Evolutionary conservation across 2,329 filamentous ascomycete genomes (phyloP).

Genomic region (Colletotrichum liriopes): DNA sequence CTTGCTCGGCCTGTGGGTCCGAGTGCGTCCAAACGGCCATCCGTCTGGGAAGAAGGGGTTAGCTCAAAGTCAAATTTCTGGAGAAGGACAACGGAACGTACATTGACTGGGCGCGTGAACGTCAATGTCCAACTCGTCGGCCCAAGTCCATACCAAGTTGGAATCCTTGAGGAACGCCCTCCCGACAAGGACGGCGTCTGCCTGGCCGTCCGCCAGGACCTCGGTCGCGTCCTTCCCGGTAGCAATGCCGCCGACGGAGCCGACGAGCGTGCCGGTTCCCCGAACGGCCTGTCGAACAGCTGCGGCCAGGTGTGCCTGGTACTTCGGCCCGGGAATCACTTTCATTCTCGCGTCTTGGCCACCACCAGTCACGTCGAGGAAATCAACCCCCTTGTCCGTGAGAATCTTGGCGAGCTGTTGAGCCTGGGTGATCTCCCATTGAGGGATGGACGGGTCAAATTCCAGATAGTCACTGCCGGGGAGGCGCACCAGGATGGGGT

Average conservation of each 20-base stretch:
- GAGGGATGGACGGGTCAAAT: slow-evolving; percentile 66
- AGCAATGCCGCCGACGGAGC: slow-evolving; percentile 63
- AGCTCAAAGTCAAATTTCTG: slow-evolving; percentile 9
- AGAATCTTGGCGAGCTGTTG: slow-evolving; percentile 74
- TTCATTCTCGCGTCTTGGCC: slow-evolving; percentile 74
- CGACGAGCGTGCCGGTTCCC: slow-evolving; percentile 61
- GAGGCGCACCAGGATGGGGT: slow-evolving; percentile 81
- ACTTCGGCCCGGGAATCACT: slow-evolving; percentile 72
- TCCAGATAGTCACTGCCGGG: slow-evolving; percentile 82
- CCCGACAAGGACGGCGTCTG: slow-evolving; percentile 65
- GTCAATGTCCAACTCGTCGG: slow-evolving; percentile 64
- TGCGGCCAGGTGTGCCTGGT: slow-evolving; percentile 79
- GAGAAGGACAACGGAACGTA: slow-evolving; percentile 36
- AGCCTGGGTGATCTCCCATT: slow-evolving; percentile 77
- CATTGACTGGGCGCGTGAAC: slow-evolving; percentile 60
- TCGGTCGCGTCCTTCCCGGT: slow-evolving; percentile 61
- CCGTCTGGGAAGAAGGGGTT: slow-evolving; percentile 29
- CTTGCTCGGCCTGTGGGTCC: slow-evolving; percentile 41
- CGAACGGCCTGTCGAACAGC: slow-evolving; percentile 77
- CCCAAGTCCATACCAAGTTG: slow-evolving; percentile 67
- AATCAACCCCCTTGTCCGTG: slow-evolving; percentile 76
- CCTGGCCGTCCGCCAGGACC: slow-evolving; percentile 58
- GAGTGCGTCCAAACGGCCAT: slow-evolving; percentile 41
- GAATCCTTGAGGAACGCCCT: slow-evolving; percentile 71
- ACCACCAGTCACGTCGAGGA: slow-evolving; percentile 79